A percentile compares a stretch with the other conserved stretches of the same genome.
phyloP scores from a whole-genome alignment of 2,329 filamentous ascomycete genomes.

The Aspergillus proliferans region DNA sequence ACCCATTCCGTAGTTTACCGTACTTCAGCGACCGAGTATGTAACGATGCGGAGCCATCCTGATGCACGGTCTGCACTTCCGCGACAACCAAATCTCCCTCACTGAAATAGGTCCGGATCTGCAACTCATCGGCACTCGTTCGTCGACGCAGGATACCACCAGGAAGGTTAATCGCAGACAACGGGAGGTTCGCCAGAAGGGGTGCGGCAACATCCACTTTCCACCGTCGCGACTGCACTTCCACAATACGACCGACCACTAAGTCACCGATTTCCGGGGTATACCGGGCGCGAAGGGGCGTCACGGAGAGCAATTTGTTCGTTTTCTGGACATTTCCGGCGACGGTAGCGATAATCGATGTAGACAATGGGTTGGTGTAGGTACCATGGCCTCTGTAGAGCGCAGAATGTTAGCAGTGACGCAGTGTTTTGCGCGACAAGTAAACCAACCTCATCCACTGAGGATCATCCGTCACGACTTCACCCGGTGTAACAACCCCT shows the following conservation, averaged over 20 bases:
- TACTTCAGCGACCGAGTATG: constrained; percentile 90
- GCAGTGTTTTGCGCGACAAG: background rate
- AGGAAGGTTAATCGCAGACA: constrained; percentile 88
- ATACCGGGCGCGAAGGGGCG: constrained; percentile 85
- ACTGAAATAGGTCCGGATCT: constrained; percentile 94
- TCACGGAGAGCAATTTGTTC: constrained; percentile 92
- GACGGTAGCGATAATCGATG: constrained; percentile 78
- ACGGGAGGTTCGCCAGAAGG: constrained; percentile 74
- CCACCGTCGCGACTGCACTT: constrained; percentile 92
- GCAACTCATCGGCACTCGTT: constrained; percentile 92
- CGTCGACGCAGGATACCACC: constrained; percentile 86
- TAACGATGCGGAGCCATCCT: constrained; percentile 77
- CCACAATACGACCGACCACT: constrained; percentile 85
- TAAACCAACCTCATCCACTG: constrained; percentile 72
- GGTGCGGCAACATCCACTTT: constrained; percentile 88
- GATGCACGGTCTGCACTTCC: constrained; percentile 84
- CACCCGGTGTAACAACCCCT: constrained; percentile 77
- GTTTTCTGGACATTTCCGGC: constrained; percentile 86
- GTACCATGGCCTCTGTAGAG: constrained; percentile 78
- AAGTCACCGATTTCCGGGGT: constrained; percentile 94
- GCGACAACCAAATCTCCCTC: constrained; percentile 92
- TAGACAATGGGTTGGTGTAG: constrained; percentile 57
- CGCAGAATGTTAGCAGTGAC: background rate
- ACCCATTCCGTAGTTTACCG: constrained; percentile 88
- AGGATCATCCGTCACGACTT: constrained; percentile 80